Percentiles rank a stretch among this genome's conserved stretches.
These are phyloP conservation scores for Boletus patriciae DNA, from an alignment of 768 basidiomycete genomes.

Conservation along the genomic window DNA sequence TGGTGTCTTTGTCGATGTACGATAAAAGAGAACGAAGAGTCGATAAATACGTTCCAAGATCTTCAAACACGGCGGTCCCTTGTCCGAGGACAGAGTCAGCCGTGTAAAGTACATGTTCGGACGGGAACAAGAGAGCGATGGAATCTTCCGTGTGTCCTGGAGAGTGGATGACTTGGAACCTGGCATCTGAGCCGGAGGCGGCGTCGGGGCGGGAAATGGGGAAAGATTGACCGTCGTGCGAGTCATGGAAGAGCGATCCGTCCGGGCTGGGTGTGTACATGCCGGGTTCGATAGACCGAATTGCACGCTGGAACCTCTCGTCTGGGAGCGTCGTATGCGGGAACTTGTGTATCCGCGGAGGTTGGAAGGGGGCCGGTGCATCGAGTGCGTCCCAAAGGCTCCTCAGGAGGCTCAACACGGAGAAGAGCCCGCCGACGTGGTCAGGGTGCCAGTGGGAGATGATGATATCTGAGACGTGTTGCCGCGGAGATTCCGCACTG, in stretches of 20 bases:
- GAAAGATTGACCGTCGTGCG: constrained; percentile 56
- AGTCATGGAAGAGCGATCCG: constrained; percentile 54
- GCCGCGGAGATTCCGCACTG: not conserved
- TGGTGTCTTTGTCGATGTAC: constrained; percentile 42
- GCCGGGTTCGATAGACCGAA: constrained; percentile 40
- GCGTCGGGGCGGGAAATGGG: constrained; percentile 25
- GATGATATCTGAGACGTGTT: constrained; percentile 81
- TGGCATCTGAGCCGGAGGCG: constrained; percentile 1
- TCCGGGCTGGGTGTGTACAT: constrained; percentile 46
- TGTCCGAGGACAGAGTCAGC: constrained; percentile 91
- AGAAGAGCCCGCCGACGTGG: constrained; percentile 74
- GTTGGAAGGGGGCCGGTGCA: constrained; percentile 47
- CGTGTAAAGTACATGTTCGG: constrained; percentile 79
- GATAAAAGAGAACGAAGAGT: constrained; percentile 60
- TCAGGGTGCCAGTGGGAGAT: constrained; percentile 91
- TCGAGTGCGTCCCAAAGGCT: constrained; percentile 59
- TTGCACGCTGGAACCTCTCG: constrained; percentile 36
- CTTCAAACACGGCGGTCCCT: constrained; percentile 87
- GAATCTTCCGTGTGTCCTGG: constrained; percentile 93
- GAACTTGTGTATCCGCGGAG: constrained; percentile 77
- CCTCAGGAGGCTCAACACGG: constrained; percentile 65
- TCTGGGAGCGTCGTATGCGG: constrained; percentile 40
- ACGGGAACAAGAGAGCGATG: constrained; percentile 66
- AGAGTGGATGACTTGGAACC: constrained; percentile 70
- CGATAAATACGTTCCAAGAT: constrained; percentile 67